Conservation (phyloP, 1,139 yeast genomes). For the Geotrichum restrictum region DNA sequence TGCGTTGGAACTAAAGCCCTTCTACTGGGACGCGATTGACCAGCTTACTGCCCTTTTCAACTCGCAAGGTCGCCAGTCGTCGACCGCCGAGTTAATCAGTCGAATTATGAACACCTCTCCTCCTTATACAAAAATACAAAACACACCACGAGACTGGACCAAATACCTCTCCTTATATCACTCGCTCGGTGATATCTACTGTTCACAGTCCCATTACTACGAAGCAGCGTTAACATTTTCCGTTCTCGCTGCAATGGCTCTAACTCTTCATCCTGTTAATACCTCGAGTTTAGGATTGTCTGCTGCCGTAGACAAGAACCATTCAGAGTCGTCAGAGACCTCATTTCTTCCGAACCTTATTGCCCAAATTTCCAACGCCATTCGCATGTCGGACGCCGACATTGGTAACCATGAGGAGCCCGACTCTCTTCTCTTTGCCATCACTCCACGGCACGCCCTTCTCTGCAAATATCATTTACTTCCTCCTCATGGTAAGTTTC, state of each 20-base stretch:
- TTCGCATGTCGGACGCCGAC: background rate
- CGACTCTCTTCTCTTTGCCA: conserved; percentile 9
- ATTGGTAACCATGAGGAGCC: background rate
- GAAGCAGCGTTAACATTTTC: conserved; percentile 26
- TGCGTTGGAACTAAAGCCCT: conserved; percentile 26
- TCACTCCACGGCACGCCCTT: conserved; percentile 12
- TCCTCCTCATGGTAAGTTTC: conserved; percentile 18
- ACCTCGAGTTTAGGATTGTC: conserved; percentile 3
- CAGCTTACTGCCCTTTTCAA: conserved; percentile 28
- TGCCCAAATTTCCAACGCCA: conserved; percentile 10
- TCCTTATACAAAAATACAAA: conserved; percentile 6
- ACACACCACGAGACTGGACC: conserved; percentile 28
- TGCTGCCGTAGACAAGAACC: conserved; percentile 2
- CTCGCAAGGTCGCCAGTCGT: conserved; percentile 25
- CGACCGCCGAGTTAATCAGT: conserved; percentile 26
- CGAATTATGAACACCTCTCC: conserved; percentile 15
- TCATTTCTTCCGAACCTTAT: conserved; percentile 15
- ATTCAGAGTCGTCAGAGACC: background rate
- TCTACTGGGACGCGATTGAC: conserved; percentile 33
- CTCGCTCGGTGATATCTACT: conserved; percentile 31
- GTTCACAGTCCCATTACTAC: conserved; percentile 19
- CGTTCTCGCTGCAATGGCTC: conserved; percentile 19
- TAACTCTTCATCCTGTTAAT: conserved; percentile 6
- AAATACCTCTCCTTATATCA: conserved; percentile 32
- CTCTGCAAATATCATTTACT: conserved; percentile 12